Base-by-base conservation (phyloP, 2,329 filamentous ascomycete species). In the Apiospora arundinis region DNA sequence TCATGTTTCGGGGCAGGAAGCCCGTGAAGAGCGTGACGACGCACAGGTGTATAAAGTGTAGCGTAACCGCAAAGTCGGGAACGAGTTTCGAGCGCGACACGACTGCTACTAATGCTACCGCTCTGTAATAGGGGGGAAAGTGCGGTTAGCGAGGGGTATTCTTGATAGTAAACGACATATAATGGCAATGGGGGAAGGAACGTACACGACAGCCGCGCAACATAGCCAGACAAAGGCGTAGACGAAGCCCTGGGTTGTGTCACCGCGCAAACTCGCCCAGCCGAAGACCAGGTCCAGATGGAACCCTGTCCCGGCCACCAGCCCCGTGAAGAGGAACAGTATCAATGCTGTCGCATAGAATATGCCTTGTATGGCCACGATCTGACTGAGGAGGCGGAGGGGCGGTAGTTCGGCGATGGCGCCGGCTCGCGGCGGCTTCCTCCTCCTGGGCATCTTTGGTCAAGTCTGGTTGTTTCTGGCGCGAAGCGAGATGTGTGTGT, bases 11-110 rank as follows among this genome's bases (percentile, higher is more conserved):
- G 1, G 96, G 96, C 40, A 98, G 80, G 12, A 89, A 88, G 77
- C 91, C 90, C 3, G 93, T 92, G 82, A 97, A 97, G 45, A 97
- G 81, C 25, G 91, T 92, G 40, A 93, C 93, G 77, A 94, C 82
- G 77, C 96, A 74, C 69, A 97, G 88, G 80, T 97, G 93, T 56
- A 97, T 85, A 80, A 93, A 89, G 83, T 97, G 94, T 23, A 98
- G 89, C 2, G 95, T 97, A 32, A 98, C 85, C 44, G 94, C 93
- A 81, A 98, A 99, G 83, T 99, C 96, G 75, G 94, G 94, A 68
- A 98, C 93, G 73, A 98, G 92, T 82, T 98, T 98, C 67, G 93
- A 96, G 73, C 96, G 94, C 25, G 92, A 91, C 75, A 99, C 90
- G 71, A 98, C 86, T 70, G 95, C 83, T 68, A 97, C 90, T 71